Percentiles rank a stretch among this genome's conserved stretches.
phyloP scores from a whole-genome alignment of 345 rosid species.

The Bretschneidera sinensis region DNA sequence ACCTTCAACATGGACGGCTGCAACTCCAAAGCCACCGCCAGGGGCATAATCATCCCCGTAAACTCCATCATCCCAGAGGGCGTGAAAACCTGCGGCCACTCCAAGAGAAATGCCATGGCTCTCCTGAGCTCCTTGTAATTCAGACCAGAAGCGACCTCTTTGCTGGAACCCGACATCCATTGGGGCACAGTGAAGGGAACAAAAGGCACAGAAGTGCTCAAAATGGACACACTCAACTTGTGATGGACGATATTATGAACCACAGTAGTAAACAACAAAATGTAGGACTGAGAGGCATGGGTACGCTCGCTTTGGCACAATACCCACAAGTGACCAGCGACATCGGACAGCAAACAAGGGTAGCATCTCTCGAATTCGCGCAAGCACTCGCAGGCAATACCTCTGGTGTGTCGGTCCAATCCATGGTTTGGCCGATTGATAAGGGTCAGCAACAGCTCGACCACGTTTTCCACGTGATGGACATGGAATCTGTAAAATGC shows the following conservation, averaged over 20 bases:
- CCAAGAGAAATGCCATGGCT: conserved; percentile 84
- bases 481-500: conserved; percentile 28
- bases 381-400: conserved; percentile 79
- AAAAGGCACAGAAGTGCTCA: conserved; percentile 68
- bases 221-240: conserved; percentile 57
- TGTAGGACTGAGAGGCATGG: conserved; percentile 79
- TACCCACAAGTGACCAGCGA: conserved; percentile 81
- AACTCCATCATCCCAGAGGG: conserved; percentile 84
- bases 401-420: conserved; percentile 74
- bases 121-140: conserved; percentile 86
- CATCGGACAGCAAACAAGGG: conserved; percentile 73
- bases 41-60: conserved; percentile 70
- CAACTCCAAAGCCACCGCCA: conserved; percentile 71
- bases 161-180: conserved; percentile 27
- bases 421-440: conserved; percentile 90
- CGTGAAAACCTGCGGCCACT: conserved; percentile 71
- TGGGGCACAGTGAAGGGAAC: conserved; percentile 76
- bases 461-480: conserved; percentile 43
- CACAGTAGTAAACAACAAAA: conserved; percentile 63
- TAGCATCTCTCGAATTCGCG: conserved; percentile 71
- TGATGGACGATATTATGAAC: conserved; percentile 52
- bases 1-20: conserved; percentile 91
- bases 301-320: conserved; percentile 88
- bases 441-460: conserved; percentile 63
- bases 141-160: conserved; percentile 37